A percentile compares a stretch with the other conserved stretches of the same genome.
These are phyloP conservation scores for Venturia pyrina DNA, from an alignment of 2,329 filamentous ascomycete genomes.

Conservation along the genomic window DNA sequence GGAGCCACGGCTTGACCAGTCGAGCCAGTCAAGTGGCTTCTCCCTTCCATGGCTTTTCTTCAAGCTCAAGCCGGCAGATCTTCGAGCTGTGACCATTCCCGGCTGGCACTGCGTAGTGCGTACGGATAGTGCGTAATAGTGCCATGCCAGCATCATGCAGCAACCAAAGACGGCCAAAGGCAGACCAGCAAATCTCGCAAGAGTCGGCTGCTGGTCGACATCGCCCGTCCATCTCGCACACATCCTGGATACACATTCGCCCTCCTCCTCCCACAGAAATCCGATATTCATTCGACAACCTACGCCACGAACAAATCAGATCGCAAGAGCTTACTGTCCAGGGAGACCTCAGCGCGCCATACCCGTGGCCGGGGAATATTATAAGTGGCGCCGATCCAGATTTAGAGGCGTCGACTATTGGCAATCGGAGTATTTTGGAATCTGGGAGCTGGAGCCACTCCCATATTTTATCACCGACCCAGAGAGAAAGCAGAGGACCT, in stretches of 20 bases:
- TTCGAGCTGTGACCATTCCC: background rate
- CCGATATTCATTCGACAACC: background rate
- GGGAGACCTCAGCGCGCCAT: background rate
- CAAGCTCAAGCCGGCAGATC: constrained; percentile 1
- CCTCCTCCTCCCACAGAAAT: background rate
- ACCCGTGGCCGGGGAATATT: background rate
- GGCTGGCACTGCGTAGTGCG: background rate
- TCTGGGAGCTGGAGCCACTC: background rate
- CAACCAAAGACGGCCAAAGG: background rate
- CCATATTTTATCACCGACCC: background rate
- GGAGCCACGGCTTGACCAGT: background rate
- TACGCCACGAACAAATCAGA: background rate
- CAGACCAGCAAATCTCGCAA: background rate
- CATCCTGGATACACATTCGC: background rate
- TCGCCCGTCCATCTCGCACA: background rate
- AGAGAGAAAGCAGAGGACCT: background rate
- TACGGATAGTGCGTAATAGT: background rate
- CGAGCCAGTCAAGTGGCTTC: no score
- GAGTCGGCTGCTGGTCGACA: background rate
- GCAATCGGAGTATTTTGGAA: background rate
- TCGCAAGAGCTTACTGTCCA: background rate
- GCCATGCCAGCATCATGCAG: background rate
- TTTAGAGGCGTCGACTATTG: background rate
- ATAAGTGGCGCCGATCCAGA: background rate
- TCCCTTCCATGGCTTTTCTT: background rate